These are phyloP conservation scores for Bryopsis sp. DNA, from an alignment of 139 green algal genomes.

Conservation along the genomic window DNA sequence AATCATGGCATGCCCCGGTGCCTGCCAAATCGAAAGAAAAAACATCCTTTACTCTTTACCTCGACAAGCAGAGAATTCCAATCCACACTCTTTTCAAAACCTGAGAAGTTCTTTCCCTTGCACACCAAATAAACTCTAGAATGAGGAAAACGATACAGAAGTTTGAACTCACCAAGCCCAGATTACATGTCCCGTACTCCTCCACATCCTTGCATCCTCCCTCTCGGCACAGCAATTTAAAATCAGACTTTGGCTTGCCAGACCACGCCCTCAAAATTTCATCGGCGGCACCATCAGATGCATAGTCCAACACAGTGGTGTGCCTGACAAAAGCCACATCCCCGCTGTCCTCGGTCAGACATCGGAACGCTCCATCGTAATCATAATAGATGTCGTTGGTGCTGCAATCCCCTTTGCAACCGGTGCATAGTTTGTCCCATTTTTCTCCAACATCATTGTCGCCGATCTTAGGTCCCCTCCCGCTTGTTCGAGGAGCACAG, in stretches of 20 bases:
- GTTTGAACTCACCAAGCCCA: no score
- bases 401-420: conserved; percentile 11
- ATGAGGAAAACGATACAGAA: no score
- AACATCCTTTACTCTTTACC: no score
- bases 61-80: no score
- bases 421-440: neutral
- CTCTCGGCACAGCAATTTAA: neutral
- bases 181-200: conserved; percentile 3
- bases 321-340: conserved; percentile 17
- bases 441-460: neutral
- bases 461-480: neutral
- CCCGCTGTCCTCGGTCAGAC: neutral
- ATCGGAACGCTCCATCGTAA: conserved; percentile 6
- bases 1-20: conserved; percentile 7
- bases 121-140: no score
- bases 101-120: no score
- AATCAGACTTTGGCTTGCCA: neutral
- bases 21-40: no score
- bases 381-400: conserved; percentile 15
- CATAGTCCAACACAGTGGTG: conserved; percentile 11
- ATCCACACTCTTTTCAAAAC: no score
- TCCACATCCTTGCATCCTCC: conserved; percentile 2
- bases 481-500: conserved; percentile 6
- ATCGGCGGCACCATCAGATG: neutral
- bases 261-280: neutral